Evolutionary conservation across 768 basidiomycete species (phyloP).

Genomic region (Tylopilus plumbeoviolaceoides): DNA sequence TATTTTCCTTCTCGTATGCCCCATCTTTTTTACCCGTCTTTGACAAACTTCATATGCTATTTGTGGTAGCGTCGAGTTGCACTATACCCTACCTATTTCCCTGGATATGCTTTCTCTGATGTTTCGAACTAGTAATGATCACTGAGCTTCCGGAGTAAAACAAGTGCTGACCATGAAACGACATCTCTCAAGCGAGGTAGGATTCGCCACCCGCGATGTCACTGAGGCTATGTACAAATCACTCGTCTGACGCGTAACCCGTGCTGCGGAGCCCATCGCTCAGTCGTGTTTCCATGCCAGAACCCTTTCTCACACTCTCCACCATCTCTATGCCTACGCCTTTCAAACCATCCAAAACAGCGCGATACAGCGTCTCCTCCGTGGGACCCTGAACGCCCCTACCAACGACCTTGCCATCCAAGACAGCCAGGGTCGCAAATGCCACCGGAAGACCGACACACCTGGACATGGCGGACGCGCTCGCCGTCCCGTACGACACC

Average conservation of each 20-base stretch:
- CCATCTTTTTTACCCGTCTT: not conserved
- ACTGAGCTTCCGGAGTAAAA: not conserved
- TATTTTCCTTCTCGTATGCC: not conserved
- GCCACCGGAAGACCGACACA: conserved; percentile 89
- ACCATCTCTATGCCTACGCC: conserved; percentile 40
- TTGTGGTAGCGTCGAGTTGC: conserved; percentile 13
- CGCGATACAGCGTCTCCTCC: conserved; percentile 53
- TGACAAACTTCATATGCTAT: not conserved
- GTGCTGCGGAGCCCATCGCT: conserved; percentile 17
- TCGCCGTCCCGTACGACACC: conserved; percentile 53
- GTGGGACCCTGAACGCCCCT: conserved; percentile 72
- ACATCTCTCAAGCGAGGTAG: not conserved
- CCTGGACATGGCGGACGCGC: conserved; percentile 81
- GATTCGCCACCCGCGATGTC: not conserved
- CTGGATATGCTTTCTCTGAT: not conserved
- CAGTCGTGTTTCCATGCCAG: conserved; percentile 44
- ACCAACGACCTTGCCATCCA: conserved; percentile 51
- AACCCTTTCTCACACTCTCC: conserved; percentile 36
- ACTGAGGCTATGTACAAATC: too few relatives aligned
- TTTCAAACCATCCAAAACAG: conserved; percentile 60
- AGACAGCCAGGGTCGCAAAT: conserved; percentile 66
- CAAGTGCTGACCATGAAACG: not conserved
- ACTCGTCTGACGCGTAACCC: not conserved
- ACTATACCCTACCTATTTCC: conserved; percentile 6
- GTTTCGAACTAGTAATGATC: not conserved